These are phyloP conservation scores for Sungouiozyma intestinalis DNA, from an alignment of 805 yeast genomes.

Conservation along the genomic window DNA sequence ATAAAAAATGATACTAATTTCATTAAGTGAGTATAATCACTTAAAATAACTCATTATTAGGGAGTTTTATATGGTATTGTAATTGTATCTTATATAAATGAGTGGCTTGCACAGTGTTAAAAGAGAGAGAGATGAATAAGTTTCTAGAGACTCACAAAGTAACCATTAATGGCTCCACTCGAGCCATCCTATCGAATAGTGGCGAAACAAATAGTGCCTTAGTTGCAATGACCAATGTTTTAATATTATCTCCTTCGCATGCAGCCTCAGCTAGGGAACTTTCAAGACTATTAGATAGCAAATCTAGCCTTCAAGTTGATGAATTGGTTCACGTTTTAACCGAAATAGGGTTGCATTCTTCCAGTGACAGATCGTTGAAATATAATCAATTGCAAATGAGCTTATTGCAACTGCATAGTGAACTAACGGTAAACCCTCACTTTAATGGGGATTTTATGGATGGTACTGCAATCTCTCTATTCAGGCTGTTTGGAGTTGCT, in stretches of 20 bases:
- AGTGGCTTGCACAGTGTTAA: too few relatives aligned
- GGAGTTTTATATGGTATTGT: too few relatives aligned
- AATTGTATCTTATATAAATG: too few relatives aligned
- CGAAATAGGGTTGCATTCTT: slow-evolving; percentile 31
- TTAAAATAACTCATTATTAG: too few relatives aligned
- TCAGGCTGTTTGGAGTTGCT: slow-evolving; percentile 46
- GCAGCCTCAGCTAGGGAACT: slow-evolving; percentile 7
- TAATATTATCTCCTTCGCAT: slow-evolving; percentile 40
- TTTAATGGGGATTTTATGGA: slow-evolving; percentile 51
- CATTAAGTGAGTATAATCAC: too few relatives aligned
- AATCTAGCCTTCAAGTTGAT: slow-evolving; percentile 27
- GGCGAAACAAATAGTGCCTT: slow-evolving; percentile 57
- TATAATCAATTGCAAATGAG: slow-evolving; percentile 37
- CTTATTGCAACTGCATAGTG: slow-evolving; percentile 58
- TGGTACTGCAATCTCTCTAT: slow-evolving; percentile 45
- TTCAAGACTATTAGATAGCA: slow-evolving; percentile 26
- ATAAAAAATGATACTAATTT: too few relatives aligned
- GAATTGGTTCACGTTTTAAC: slow-evolving; percentile 42
- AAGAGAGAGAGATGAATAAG: slow-evolving; percentile 13
- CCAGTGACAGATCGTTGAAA: slow-evolving; percentile 23
- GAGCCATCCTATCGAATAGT: slow-evolving; percentile 50
- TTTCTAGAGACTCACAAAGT: slow-evolving; percentile 17
- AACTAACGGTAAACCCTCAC: slow-evolving; percentile 55
- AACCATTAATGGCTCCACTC: slow-evolving; percentile 27
- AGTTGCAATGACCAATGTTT: slow-evolving; percentile 62